Base-by-base conservation (phyloP, 371 early-diverging fungal species). In the Rhizomucor pusillus region DNA sequence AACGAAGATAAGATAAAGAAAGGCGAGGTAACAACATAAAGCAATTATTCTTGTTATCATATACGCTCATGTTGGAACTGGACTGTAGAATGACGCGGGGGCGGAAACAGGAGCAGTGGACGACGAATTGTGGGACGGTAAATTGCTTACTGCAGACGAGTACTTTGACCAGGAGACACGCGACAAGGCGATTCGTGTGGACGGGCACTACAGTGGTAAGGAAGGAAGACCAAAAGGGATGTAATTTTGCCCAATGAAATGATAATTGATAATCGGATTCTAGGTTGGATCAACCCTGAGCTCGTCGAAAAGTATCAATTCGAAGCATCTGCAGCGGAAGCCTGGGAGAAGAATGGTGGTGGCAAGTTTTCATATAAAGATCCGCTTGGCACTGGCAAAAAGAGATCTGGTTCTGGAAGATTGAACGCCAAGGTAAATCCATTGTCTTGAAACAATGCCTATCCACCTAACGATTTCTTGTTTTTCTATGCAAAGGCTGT, bases 341-440 rank as follows among this genome's bases (percentile, higher is more conserved):
- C 85, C 16, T 89, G 89, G 88, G 86, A 89, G 47, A 81, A 82
- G 48, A 82, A 89, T 46, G 89, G 88, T 13, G 89, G 89, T 29
- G 89, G 87, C n/a, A 77, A 71, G 11, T 89, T 85, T 51, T 82
- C 87, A 2, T 87, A 71, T 58, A 73, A 71, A 35, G 84, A 86
- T 54, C 85, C 85, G 1, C 59, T 79, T 46, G 86, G 84, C 23
- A 69, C 61, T 19, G 69, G 73, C 10, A 69, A 64, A 18, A 73
- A 73, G 52, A 60, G 47, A 3, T 29, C 51, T 12, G 51, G 52
- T 34, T 52, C 24, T 47, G 58, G n/a, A 14, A 48, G 47, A 20
- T 37, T 33, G 2, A 71, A 71, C 64, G 73, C 73, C 39, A 73
- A 69, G 57, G 73, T 73, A 64, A 23, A 60, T 54, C 1, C 11